phyloP scores from a whole-genome alignment of 2,329 filamentous ascomycete species.

The Apiospora pterosperma region DNA sequence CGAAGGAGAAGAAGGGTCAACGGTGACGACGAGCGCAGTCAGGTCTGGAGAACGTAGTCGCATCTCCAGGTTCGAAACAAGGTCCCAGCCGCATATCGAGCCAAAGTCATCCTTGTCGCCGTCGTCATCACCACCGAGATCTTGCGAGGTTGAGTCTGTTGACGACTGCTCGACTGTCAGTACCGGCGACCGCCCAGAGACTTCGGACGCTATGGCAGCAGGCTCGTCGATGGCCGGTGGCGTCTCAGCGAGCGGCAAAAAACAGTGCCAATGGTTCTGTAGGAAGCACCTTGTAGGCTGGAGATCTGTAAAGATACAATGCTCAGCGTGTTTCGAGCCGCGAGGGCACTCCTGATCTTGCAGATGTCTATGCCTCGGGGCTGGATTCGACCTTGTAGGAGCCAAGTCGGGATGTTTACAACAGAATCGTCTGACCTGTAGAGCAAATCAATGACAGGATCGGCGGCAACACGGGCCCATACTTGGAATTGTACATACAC shows the following conservation, averaged over 20 bases:
- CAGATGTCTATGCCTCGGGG: conserved; percentile 17
- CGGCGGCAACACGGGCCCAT: background rate
- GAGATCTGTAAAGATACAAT: conserved; percentile 21
- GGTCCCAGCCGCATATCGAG: background rate
- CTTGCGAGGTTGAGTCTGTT: background rate
- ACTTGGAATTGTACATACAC: conserved; percentile 6
- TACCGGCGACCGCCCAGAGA: background rate
- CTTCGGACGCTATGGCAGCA: background rate
- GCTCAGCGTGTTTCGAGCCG: conserved; percentile 14
- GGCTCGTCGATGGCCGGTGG: background rate
- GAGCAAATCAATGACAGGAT: background rate
- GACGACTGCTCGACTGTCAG: background rate
- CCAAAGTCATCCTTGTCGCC: background rate
- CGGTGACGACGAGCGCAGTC: background rate
- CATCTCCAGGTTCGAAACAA: background rate
- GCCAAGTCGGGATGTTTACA: conserved; percentile 16
- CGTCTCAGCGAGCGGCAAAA: background rate
- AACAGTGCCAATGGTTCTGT: background rate
- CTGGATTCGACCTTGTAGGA: conserved; percentile 15
- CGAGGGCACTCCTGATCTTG: conserved; percentile 17
- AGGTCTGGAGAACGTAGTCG: background rate
- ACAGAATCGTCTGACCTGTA: background rate
- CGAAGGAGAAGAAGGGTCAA: background rate
- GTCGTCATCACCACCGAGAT: background rate
- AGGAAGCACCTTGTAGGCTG: conserved; percentile 14